These are phyloP conservation scores for Backusella morwellensis DNA, from an alignment of 192 early-diverging fungal genomes.

Conservation along the genomic window DNA sequence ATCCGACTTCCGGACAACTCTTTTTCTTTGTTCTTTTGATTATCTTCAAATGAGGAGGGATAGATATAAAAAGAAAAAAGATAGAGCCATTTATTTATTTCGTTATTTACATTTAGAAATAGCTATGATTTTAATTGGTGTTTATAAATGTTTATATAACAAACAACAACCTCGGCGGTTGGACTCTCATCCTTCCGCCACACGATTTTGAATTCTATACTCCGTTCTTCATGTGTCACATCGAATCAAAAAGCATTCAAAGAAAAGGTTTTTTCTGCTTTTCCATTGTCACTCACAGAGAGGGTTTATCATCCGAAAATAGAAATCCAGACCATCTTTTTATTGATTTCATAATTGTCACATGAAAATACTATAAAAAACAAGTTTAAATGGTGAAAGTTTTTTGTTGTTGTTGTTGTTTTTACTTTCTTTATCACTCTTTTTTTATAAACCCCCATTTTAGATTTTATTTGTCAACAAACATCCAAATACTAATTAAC, in stretches of 20 bases:
- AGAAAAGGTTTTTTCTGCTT: not conserved
- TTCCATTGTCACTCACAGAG: not conserved
- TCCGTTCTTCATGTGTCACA: not conserved
- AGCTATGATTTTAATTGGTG: not conserved
- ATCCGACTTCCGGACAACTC: not conserved
- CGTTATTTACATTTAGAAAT: not conserved
- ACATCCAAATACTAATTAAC: not conserved
- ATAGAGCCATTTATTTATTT: not conserved
- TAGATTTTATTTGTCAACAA: constrained; percentile 1
- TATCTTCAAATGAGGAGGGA: not conserved
- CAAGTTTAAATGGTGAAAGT: not conserved
- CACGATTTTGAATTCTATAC: not conserved
- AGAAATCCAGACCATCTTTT: not conserved
- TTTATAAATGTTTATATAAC: not conserved
- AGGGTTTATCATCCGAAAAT: not conserved
- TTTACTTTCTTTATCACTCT: not conserved
- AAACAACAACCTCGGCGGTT: not conserved
- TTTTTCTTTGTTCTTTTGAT: too few species aligned
- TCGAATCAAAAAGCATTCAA: not conserved
- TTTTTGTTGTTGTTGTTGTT: not conserved
- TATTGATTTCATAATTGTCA: not conserved
- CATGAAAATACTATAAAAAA: not conserved
- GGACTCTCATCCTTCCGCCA: not conserved
- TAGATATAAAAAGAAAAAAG: not conserved
- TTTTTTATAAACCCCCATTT: not conserved